Percentiles rank a stretch among this genome's conserved stretches.
These are phyloP conservation scores for Phytophthora meadii DNA, from an alignment of 352 stramenopile species.

Conservation along the genomic window DNA sequence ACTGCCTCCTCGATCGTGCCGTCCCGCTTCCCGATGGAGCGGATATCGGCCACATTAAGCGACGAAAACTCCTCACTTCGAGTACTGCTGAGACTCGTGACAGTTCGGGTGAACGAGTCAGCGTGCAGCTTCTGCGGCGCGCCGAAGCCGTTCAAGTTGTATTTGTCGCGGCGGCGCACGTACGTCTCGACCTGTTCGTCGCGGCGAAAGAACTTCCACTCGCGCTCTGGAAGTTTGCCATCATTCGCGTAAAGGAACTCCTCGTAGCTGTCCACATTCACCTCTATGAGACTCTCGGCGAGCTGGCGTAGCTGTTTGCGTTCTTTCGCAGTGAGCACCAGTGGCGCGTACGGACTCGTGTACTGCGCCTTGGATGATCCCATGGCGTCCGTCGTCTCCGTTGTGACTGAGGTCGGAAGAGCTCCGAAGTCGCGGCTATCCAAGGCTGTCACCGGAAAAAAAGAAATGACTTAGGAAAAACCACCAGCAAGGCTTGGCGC, in stretches of 20 bases:
- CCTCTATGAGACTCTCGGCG: constrained; percentile 28
- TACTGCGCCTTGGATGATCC: constrained; percentile 25
- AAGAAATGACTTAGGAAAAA: constrained; percentile 12
- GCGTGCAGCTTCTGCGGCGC: constrained; percentile 23
- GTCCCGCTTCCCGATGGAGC: constrained; percentile 30
- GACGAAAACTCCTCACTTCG: constrained; percentile 28
- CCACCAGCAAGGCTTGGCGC: constrained; percentile 10
- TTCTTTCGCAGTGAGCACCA: constrained; percentile 22
- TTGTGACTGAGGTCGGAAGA: constrained; percentile 17
- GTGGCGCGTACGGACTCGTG: constrained; percentile 29
- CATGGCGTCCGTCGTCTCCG: constrained; percentile 25
- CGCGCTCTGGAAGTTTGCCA: constrained; percentile 22
- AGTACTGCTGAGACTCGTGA: constrained; percentile 21
- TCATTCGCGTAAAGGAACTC: constrained; percentile 28
- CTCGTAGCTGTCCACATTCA: constrained; percentile 35
- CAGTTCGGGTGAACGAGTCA: constrained; percentile 19
- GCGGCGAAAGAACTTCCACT: constrained; percentile 35
- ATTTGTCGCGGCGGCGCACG: constrained; percentile 31
- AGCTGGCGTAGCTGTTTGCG: constrained; percentile 31
- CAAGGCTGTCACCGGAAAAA: constrained; percentile 10
- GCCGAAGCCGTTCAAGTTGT: constrained; percentile 32
- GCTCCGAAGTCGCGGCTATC: constrained; percentile 7
- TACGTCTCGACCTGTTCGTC: constrained; percentile 36
- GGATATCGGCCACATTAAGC: constrained; percentile 25
- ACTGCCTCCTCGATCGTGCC: constrained; percentile 41